A percentile compares a stretch with the other conserved stretches of the same genome.
These are phyloP conservation scores for Bodo saltans DNA, from an alignment of 78 protist species.

Conservation along the genomic window DNA sequence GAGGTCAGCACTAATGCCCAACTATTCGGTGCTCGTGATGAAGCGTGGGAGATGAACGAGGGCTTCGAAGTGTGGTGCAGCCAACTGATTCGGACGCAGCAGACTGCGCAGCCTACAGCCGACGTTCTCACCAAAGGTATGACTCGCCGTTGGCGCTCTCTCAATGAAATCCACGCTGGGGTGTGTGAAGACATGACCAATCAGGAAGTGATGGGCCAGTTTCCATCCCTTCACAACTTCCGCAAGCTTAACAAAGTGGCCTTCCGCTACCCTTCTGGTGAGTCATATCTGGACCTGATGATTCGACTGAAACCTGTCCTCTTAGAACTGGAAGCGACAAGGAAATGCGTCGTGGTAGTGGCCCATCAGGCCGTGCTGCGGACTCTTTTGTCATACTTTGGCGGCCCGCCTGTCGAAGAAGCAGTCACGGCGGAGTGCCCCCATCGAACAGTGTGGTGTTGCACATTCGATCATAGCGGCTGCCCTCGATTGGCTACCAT, in stretches of 20 bases:
- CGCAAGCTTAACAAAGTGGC: slow-evolving; percentile 62
- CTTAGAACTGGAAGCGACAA: slow-evolving; percentile 73
- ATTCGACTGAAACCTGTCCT: slow-evolving; percentile 77
- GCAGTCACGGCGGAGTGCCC: neutral
- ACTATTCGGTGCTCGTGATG: too few species aligned
- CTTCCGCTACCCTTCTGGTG: slow-evolving; percentile 89
- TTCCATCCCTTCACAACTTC: slow-evolving; percentile 60
- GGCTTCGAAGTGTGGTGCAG: slow-evolving; percentile 59
- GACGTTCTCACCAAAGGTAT: neutral
- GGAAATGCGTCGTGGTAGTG: slow-evolving; percentile 60
- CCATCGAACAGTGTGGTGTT: neutral
- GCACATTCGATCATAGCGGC: neutral
- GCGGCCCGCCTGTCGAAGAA: slow-evolving; percentile 21
- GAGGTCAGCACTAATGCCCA: too few species aligned
- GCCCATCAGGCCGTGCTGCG: slow-evolving; percentile 86
- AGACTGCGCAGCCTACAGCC: neutral
- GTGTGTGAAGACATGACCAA: slow-evolving; percentile 88
- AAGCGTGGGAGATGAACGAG: too few species aligned
- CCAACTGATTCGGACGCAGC: slow-evolving; percentile 50
- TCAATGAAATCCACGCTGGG: slow-evolving; percentile 91
- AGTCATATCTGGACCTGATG: slow-evolving; percentile 79
- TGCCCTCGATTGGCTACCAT: too few species aligned
- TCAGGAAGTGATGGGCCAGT: slow-evolving; percentile 60
- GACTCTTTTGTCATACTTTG: slow-evolving; percentile 67
- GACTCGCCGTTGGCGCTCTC: slow-evolving; percentile 66